These are phyloP conservation scores for Tuctoria greenei DNA, from an alignment of 176 grass and related monocot species.

Conservation along the genomic window DNA sequence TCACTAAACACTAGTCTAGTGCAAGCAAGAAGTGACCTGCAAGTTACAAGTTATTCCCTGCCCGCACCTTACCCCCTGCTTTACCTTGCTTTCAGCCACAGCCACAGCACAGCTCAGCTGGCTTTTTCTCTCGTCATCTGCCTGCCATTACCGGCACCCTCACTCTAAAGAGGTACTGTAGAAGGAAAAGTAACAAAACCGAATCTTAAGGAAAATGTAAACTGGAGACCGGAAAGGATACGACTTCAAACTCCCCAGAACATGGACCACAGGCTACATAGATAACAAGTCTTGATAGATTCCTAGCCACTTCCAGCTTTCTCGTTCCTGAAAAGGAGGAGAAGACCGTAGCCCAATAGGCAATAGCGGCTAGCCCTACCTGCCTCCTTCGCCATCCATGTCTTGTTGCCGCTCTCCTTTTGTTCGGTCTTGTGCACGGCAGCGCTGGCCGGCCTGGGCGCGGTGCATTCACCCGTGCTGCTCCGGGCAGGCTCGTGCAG, in stretches of 20 bases:
- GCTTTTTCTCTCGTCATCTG: conserved; percentile 28
- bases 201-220: conserved; percentile 58
- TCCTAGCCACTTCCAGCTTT: conserved; percentile 43
- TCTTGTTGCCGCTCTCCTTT: conserved; percentile 22
- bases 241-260: conserved; percentile 54
- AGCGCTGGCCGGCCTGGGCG: conserved; percentile 43
- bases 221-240: conserved; percentile 51
- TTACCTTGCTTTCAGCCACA: conserved; percentile 44
- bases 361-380: conserved; percentile 20
- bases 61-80: conserved; percentile 31
- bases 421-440: conserved; percentile 41
- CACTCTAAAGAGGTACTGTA: conserved; percentile 32
- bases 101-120: conserved; percentile 26
- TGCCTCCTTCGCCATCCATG: conserved; percentile 46
- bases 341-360: conserved; percentile 25
- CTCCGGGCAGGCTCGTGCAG: conserved; percentile 28
- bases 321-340: conserved; percentile 28
- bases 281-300: conserved; percentile 56
- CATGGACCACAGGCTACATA: conserved; percentile 53
- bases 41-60: conserved; percentile 55
- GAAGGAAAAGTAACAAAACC: conserved; percentile 27
- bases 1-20: not conserved
- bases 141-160: conserved; percentile 46
- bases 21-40: conserved; percentile 50
- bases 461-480: conserved; percentile 43